Base-by-base conservation (phyloP, 2,329 filamentous ascomycete genomes). In the Cladophialophora carrionii region DNA sequence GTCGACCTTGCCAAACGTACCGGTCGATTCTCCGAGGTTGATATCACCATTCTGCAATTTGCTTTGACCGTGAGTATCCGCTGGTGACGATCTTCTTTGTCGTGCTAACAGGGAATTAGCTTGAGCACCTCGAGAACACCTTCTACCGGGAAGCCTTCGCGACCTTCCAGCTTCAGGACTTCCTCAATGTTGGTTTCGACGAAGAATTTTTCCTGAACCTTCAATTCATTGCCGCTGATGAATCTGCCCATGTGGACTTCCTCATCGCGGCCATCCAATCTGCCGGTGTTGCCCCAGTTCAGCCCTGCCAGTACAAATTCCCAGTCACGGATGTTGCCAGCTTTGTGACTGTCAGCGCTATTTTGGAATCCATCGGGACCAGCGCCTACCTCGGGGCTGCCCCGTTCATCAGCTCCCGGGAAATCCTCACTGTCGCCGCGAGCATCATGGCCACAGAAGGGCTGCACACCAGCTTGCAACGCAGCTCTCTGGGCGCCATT, bases 111-210 rank as follows among this genome's bases (percentile, higher is more conserved):
- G 2, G 4, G 41, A 32, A 4, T 31, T 34, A 69, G 67, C 82
- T 91, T 53, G 90, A 92, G 78, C 87, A 89, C 78, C 87, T 92
- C 72, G 90, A 92, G 79, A 82, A 87, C 26, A 81, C 83, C 62
- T 92, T 91, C 78, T 92, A 92, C 82, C 82, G 85, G 71, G 82
- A 89, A 74, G 89, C 88, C 43, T 90, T 92, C 74, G 81, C 82
- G 68, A 83, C 86, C 76, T 90, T 91, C 78, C 81, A 85, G 29
- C 82, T 84, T 48, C 76, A 82, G 32, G 85, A 90, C 73, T 92
- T 92, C 77, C 74, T 79, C 26, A 85, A 86, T 43, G 80, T 88
- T 14, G 88, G 88, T 66, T 81, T 89, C 65, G 80, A 75, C 63
- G 76, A 81, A 48, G 73, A 74, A 49, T 81, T 88, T 69, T 81